A percentile compares a stretch with the other conserved stretches of the same genome.
Evolutionary conservation across 2,329 filamentous ascomycete genomes (phyloP).

Genomic region (Beauveria varroae): DNA sequence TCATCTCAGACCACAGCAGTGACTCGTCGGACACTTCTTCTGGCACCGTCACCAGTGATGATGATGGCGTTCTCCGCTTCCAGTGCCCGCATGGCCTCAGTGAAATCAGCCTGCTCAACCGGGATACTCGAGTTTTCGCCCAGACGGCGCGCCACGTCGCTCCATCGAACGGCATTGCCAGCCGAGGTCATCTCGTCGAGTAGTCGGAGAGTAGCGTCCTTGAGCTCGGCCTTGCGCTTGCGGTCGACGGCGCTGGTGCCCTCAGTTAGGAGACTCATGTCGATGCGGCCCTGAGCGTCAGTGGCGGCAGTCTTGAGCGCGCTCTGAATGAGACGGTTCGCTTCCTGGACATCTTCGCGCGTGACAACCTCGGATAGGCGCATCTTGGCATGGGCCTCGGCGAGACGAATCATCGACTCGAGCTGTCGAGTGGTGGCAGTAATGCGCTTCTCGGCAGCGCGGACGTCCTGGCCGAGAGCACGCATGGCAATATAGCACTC

Average conservation of each 20-base stretch:
- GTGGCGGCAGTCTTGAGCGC: slow-evolving; percentile 97
- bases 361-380: slow-evolving; percentile 71
- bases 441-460: slow-evolving; percentile 87
- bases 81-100: slow-evolving; percentile 68
- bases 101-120: slow-evolving; percentile 74
- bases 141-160: slow-evolving; percentile 68
- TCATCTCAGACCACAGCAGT: slow-evolving; percentile 36
- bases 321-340: slow-evolving; percentile 84
- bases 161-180: slow-evolving; percentile 63
- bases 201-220: slow-evolving; percentile 64
- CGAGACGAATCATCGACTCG: slow-evolving; percentile 95
- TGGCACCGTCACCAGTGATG: slow-evolving; percentile 74
- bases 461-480: slow-evolving; percentile 80
- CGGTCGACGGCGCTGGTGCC: slow-evolving; percentile 88
- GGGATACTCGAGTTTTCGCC: slow-evolving; percentile 62
- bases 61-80: slow-evolving; percentile 81
- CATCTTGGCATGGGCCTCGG: slow-evolving; percentile 98
- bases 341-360: slow-evolving; percentile 76
- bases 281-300: slow-evolving; percentile 84
- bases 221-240: slow-evolving; percentile 74
- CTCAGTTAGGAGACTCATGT: slow-evolving; percentile 92
- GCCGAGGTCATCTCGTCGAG: slow-evolving; percentile 73
- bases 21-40: slow-evolving; percentile 74
- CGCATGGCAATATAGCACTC: slow-evolving; percentile 91
- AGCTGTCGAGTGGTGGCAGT: slow-evolving; percentile 95